Evolutionary conservation across 805 yeast genomes (phyloP).

Genomic region (Saccharomycopsis sp.): DNA sequence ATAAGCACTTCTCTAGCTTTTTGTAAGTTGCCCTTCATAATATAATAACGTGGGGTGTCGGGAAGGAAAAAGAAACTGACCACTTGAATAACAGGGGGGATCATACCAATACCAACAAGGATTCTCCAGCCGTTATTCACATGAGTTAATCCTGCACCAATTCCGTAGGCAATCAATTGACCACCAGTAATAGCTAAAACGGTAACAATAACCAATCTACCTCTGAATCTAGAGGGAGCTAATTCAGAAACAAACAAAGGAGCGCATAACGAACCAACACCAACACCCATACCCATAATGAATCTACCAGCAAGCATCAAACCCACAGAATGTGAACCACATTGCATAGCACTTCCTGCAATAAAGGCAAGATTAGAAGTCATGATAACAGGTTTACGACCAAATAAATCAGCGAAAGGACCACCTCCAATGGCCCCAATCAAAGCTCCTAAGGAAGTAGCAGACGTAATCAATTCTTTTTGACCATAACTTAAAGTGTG

Average conservation of each 20-base stretch:
- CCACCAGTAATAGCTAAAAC: slow-evolving; percentile 92
- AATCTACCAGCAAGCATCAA: slow-evolving; percentile 89
- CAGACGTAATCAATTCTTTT: slow-evolving; percentile 86
- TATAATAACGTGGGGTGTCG: slow-evolving; percentile 89
- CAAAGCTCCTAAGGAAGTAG: slow-evolving; percentile 91
- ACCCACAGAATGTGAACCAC: slow-evolving; percentile 77
- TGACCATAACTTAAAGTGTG: slow-evolving; percentile 62
- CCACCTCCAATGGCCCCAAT: slow-evolving; percentile 79
- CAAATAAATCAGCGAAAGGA: slow-evolving; percentile 69
- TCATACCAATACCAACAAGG: slow-evolving; percentile 81
- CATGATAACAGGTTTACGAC: slow-evolving; percentile 80
- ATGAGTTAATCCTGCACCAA: slow-evolving; percentile 77
- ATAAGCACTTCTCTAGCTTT: slow-evolving; percentile 61
- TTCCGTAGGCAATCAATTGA: slow-evolving; percentile 87
- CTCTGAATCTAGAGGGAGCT: slow-evolving; percentile 89
- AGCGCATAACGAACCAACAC: slow-evolving; percentile 86
- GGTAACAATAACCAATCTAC: slow-evolving; percentile 82
- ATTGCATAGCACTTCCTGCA: slow-evolving; percentile 79
- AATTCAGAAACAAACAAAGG: slow-evolving; percentile 89
- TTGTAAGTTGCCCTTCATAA: slow-evolving; percentile 59
- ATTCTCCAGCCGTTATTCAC: slow-evolving; percentile 89
- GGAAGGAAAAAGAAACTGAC: slow-evolving; percentile 78
- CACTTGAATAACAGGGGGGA: slow-evolving; percentile 80
- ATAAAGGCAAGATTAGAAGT: slow-evolving; percentile 77
- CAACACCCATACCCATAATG: slow-evolving; percentile 96